Percentiles rank a stretch among this genome's conserved stretches.
These are phyloP conservation scores for Massarina eburnea DNA, from an alignment of 2,329 filamentous ascomycete genomes.

Conservation along the genomic window DNA sequence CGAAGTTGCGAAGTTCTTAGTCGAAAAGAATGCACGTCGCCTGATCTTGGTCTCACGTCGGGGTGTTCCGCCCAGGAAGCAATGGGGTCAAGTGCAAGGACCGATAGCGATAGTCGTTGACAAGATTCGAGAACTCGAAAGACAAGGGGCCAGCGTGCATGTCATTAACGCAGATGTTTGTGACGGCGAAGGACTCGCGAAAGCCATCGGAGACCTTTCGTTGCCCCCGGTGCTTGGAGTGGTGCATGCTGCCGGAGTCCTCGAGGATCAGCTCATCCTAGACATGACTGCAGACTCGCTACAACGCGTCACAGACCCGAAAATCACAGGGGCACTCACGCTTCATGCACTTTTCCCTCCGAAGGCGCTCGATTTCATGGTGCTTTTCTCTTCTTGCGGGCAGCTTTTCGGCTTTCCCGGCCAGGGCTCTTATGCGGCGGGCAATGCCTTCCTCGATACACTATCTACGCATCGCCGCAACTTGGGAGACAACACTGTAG, in stretches of 20 bases:
- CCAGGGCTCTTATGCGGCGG: no score
- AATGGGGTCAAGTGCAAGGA: no score
- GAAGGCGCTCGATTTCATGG: conserved; percentile 25
- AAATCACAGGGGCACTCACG: conserved; percentile 28
- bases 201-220: conserved; percentile 31
- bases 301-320: conserved; percentile 34
- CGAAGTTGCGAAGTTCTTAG: conserved; percentile 44
- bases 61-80: no score
- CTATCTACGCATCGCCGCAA: conserved; percentile 22
- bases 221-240: conserved; percentile 46
- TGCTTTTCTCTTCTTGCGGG: conserved; percentile 20
- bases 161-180: conserved; percentile 41
- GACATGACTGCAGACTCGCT: conserved; percentile 32
- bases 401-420: background rate
- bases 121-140: conserved; percentile 18
- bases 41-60: no score
- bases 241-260: conserved; percentile 45
- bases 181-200: conserved; percentile 13
- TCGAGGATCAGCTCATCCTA: conserved; percentile 40
- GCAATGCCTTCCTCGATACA: conserved; percentile 32
- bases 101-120: conserved; percentile 11
- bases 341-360: conserved; percentile 28
- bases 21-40: no score
- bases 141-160: conserved; percentile 33
- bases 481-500: conserved; percentile 45